phyloP scores from a whole-genome alignment of 805 yeast species.

The Barnettozyma vustinii region DNA sequence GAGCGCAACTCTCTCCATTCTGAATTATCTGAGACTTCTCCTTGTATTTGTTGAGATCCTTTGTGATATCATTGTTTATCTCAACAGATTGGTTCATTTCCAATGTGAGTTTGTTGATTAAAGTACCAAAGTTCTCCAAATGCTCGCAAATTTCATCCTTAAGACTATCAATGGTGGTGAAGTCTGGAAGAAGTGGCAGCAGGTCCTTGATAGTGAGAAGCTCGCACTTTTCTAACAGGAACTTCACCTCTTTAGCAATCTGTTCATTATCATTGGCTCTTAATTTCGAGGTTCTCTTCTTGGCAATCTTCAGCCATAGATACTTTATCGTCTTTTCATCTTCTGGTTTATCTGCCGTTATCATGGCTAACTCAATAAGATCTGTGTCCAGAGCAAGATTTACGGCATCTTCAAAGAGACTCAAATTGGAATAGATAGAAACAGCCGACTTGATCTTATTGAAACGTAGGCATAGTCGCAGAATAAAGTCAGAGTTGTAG shows the following conservation, averaged over 20 bases:
- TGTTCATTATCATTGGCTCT: conserved; percentile 26
- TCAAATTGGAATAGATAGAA: conserved; percentile 61
- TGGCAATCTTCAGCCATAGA: conserved; percentile 63
- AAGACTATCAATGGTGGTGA: conserved; percentile 73
- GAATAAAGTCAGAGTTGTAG: conserved; percentile 68
- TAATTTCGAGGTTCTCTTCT: conserved; percentile 24
- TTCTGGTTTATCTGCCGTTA: conserved; percentile 52
- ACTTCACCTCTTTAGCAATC: conserved; percentile 28
- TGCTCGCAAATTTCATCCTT: conserved; percentile 79
- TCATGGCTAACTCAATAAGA: conserved; percentile 51
- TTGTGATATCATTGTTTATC: conserved; percentile 54
- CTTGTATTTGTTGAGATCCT: conserved; percentile 48
- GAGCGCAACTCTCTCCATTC: conserved; percentile 77
- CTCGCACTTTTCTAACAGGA: conserved; percentile 39
- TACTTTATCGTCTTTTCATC: conserved; percentile 53
- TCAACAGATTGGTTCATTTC: conserved; percentile 73
- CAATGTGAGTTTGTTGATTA: conserved; percentile 56
- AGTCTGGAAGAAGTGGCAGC: conserved; percentile 79
- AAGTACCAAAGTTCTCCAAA: conserved; percentile 65
- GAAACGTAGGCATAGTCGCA: conserved; percentile 64
- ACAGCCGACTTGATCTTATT: conserved; percentile 62
- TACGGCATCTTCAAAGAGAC: conserved; percentile 76
- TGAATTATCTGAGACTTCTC: conserved; percentile 61
- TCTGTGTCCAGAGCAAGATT: conserved; percentile 61
- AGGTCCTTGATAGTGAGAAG: conserved; percentile 70